Percentiles rank a stretch among this genome's conserved stretches.
Conservation (phyloP, 352 stramenopile genomes). For the Globisporangium acanthophoron region DNA sequence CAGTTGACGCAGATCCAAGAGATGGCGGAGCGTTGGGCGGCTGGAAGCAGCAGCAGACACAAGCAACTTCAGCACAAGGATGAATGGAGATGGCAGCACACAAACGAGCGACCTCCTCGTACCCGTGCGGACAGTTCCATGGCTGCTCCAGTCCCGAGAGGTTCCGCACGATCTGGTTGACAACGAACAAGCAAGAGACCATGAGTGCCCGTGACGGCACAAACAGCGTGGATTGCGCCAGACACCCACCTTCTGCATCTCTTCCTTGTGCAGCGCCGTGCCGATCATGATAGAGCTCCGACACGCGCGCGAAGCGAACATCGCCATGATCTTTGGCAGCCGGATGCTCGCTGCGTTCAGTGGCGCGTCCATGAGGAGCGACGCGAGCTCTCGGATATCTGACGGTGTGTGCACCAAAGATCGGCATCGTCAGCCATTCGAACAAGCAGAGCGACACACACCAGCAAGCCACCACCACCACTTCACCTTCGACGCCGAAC, state of each 20-base stretch:
- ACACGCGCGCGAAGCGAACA: conserved; percentile 96
- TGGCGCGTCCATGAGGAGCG: conserved; percentile 65
- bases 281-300: conserved; percentile 97
- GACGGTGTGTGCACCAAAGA: background rate
- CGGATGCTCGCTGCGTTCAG: conserved; percentile 54
- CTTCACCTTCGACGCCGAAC: conserved; percentile 72
- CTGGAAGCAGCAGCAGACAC: conserved; percentile 10
- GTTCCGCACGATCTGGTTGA: conserved; percentile 74
- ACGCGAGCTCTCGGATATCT: conserved; percentile 88
- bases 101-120: conserved; percentile 4
- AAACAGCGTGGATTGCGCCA: background rate
- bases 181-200: background rate
- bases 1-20: conserved; percentile 51
- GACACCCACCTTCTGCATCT: conserved; percentile 87
- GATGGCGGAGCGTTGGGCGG: conserved; percentile 74
- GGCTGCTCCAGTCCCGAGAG: conserved; percentile 89
- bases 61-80: background rate
- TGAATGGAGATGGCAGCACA: background rate
- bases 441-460: background rate
- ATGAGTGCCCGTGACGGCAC: background rate
- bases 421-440: background rate
- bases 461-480: background rate
- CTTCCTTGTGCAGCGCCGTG: conserved; percentile 84
- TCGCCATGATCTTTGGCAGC: conserved; percentile 93
- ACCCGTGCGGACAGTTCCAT: conserved; percentile 95